A percentile compares a stretch with the other conserved stretches of the same genome.
Evolutionary conservation across 1,284 basidiomycete genomes (phyloP).

Genomic region (Moniliella sp.): DNA sequence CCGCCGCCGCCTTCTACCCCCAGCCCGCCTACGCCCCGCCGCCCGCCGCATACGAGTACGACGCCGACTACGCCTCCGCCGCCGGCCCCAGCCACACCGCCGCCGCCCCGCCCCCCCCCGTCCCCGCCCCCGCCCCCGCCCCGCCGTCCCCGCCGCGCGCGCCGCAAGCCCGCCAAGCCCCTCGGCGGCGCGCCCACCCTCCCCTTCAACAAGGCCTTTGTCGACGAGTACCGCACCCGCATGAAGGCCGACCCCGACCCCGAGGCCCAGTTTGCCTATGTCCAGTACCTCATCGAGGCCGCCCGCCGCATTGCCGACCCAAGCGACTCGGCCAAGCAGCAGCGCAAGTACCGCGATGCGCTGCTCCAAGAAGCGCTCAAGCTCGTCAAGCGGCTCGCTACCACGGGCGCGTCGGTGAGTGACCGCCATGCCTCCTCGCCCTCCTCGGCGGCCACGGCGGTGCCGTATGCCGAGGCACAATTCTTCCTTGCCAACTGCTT

Average conservation of each 20-base stretch:
- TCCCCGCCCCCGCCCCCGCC: too few relatives aligned
- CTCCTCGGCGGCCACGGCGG: too few relatives aligned
- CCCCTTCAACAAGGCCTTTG: slow-evolving; percentile 64
- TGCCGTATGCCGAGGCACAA: slow-evolving; percentile 81
- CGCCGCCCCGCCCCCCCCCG: too few relatives aligned
- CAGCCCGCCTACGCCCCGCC: too few relatives aligned
- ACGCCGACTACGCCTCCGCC: too few relatives aligned
- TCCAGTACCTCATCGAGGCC: slow-evolving; percentile 96
- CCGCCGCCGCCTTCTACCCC: too few relatives aligned
- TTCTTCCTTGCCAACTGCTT: slow-evolving; percentile 96
- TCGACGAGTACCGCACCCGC: slow-evolving; percentile 82
- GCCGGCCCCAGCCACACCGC: too few relatives aligned
- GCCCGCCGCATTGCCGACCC: slow-evolving; percentile 49
- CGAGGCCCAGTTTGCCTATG: slow-evolving; percentile 90
- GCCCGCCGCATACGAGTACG: too few relatives aligned
- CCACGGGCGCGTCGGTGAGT: slow-evolving; percentile 45
- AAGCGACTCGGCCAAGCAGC: slow-evolving; percentile 22
- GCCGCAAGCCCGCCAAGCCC: too few relatives aligned
- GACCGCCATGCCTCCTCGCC: too few relatives aligned
- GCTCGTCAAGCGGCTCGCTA: slow-evolving; percentile 70
- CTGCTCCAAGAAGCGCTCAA: slow-evolving; percentile 74
- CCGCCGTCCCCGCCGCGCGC: too few relatives aligned
- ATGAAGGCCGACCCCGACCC: slow-evolving; percentile 96
- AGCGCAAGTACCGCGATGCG: slow-evolving; percentile 60
- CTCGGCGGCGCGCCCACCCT: too few relatives aligned